phyloP scores from a whole-genome alignment of 140 eudicot species.

The Flaveria floridana region DNA sequence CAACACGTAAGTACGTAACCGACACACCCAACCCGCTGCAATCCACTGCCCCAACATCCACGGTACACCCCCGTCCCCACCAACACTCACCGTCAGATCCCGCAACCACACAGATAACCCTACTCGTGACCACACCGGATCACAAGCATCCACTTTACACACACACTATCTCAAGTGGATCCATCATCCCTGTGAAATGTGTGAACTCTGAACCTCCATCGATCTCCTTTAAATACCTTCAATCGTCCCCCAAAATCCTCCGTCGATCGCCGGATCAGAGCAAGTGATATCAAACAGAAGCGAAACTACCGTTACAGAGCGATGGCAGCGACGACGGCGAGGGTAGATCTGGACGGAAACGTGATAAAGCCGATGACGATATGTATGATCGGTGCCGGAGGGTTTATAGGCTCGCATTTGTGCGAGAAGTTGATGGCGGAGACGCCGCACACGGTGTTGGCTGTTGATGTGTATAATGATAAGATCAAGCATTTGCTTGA shows the following conservation, averaged over 20 bases:
- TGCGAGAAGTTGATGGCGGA: slow-evolving; percentile 84
- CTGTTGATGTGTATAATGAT: slow-evolving; percentile 86
- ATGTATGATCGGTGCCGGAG: slow-evolving; percentile 98
- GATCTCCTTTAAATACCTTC: slow-evolving; percentile 46
- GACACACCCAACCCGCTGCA: slow-evolving; percentile 23
- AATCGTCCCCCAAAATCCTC: slow-evolving; percentile 24
- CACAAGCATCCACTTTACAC: slow-evolving; percentile 21
- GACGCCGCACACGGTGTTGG: slow-evolving; percentile 78
- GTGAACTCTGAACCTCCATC: slow-evolving; percentile 35
- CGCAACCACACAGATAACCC: neutral
- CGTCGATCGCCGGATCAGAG: slow-evolving; percentile 15
- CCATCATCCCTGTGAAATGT: slow-evolving; percentile 20
- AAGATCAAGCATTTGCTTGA: slow-evolving; percentile 96
- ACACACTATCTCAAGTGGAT: neutral
- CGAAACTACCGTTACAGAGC: neutral
- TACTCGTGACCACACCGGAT: slow-evolving; percentile 21
- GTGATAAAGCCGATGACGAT: slow-evolving; percentile 69
- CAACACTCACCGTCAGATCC: slow-evolving; percentile 11
- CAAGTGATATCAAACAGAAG: neutral
- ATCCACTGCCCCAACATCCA: slow-evolving; percentile 26
- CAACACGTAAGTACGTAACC: slow-evolving; percentile 2
- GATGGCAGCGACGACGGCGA: slow-evolving; percentile 46
- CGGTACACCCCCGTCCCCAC: slow-evolving; percentile 16
- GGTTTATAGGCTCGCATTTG: slow-evolving; percentile 93
- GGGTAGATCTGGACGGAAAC: slow-evolving; percentile 93